Base-by-base conservation (phyloP, 768 basidiomycete genomes). In the Phlegmacium glaucopus region DNA sequence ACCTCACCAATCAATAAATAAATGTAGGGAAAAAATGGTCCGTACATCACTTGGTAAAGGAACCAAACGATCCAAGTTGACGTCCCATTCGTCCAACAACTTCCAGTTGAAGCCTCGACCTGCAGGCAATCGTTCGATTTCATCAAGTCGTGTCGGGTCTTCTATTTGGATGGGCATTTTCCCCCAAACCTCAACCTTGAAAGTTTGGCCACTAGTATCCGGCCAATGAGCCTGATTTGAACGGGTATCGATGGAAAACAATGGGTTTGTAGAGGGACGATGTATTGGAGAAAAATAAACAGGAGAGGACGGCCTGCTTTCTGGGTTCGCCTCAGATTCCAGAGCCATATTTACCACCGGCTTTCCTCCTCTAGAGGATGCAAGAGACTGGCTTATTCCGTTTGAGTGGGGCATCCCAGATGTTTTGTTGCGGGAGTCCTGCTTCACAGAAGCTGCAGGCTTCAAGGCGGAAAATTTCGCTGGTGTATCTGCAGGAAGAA, bases 221-320 rank as follows among this genome's bases (percentile, higher is more conserved):
- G 75, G 72, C 66, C 75, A 77, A 13, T 70, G 71, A 57, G 85
- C 84, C 41, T 84, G 82, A 22, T 63, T 65, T 5, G 75, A 69
- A 11, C 59, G 67, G 6, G 73, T 61, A 56, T 93, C 83, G 13
- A 88, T 67, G 1, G 72, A 45, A 56, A 92, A 95, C 17, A 71
- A 64, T 1, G 94, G 94, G 61, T 92, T 89, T 1, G 87, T 93
- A 1, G 93, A 94, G 4, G 91, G 87, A 17, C 71, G 75, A 61
- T 93, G 92, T 41, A 90, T 74, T 0, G 80, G 75, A 2, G 93
- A 95, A 40, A 92, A 75, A 62, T 83, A 94, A 58, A 88, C 78
- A 3, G 88, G 49, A 5, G 48, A 36, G 26, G 25, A 48, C 32
- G 17, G 55, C 54, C 32, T 54, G 57, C 49, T 54, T 26, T 38